Evolutionary conservation across 257 asterid genomes (phyloP).

Genomic region (Asclepias syriaca): DNA sequence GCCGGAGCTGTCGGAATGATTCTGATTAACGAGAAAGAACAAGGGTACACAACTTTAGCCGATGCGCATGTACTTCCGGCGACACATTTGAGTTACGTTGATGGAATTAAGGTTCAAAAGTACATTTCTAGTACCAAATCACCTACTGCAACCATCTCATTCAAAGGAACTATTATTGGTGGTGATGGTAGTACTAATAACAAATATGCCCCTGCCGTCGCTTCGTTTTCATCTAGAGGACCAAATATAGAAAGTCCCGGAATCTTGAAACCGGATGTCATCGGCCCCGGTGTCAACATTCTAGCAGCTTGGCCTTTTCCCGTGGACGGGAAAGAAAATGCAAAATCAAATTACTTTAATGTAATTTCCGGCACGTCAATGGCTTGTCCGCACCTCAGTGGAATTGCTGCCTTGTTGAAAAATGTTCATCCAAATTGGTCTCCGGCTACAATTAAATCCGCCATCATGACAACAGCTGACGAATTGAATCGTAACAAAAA

Average conservation of each 20-base stretch:
- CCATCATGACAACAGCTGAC: slow-evolving; percentile 27
- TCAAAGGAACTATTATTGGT: slow-evolving; percentile 15
- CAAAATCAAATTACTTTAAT: slow-evolving; percentile 14
- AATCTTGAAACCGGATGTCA: slow-evolving; percentile 25
- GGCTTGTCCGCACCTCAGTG: slow-evolving; percentile 31
- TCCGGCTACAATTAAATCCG: slow-evolving; percentile 26
- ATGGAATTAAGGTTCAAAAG: neutral
- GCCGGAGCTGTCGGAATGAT: slow-evolving; percentile 20
- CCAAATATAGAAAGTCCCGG: slow-evolving; percentile 19
- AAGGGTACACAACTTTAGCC: neutral
- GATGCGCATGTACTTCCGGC: slow-evolving; percentile 8
- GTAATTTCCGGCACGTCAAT: slow-evolving; percentile 24
- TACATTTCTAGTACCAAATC: neutral
- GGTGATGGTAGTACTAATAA: neutral
- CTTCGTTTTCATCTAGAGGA: slow-evolving; percentile 21
- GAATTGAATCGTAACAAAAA: slow-evolving; percentile 2
- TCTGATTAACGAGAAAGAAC: neutral
- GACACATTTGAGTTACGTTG: slow-evolving; percentile 8
- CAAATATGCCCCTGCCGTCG: slow-evolving; percentile 5
- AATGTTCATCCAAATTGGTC: slow-evolving; percentile 27
- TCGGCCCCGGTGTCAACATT: slow-evolving; percentile 29
- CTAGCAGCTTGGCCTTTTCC: slow-evolving; percentile 23
- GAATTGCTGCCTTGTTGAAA: slow-evolving; percentile 25
- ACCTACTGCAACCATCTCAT: slow-evolving; percentile 6
- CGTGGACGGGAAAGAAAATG: slow-evolving; percentile 1